Evolutionary conservation across 2,329 filamentous ascomycete species (phyloP).

Genomic region (Penicillium sp.): DNA sequence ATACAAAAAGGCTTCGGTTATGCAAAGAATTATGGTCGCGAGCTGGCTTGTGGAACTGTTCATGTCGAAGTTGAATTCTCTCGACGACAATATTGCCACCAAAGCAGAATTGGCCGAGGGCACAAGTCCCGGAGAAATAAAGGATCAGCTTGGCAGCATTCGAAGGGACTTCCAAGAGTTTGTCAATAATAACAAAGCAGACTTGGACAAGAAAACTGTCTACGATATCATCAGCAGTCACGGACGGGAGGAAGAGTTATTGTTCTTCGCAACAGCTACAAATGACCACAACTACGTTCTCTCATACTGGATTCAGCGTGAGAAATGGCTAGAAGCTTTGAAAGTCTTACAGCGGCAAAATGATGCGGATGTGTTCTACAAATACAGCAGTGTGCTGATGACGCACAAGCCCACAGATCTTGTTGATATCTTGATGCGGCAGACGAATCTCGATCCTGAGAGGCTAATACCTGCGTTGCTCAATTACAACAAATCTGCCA

Average conservation of each 20-base stretch:
- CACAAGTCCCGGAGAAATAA: constrained; percentile 64
- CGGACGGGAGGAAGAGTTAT: constrained; percentile 85
- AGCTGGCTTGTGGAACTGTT: constrained; percentile 95
- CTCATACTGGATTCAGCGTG: constrained; percentile 94
- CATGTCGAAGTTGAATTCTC: constrained; percentile 92
- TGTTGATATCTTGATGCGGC: constrained; percentile 94
- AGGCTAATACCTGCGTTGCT: constrained; percentile 90
- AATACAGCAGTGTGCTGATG: constrained; percentile 96
- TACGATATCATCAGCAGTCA: constrained; percentile 97
- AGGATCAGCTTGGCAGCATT: constrained; percentile 68
- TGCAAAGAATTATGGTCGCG: constrained; percentile 94
- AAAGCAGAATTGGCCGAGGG: constrained; percentile 76
- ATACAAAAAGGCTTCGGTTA: constrained; percentile 77
- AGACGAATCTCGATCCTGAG: constrained; percentile 77
- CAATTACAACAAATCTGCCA: constrained; percentile 78
- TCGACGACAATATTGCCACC: constrained; percentile 91
- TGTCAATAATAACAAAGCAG: constrained; percentile 75
- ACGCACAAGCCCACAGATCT: constrained; percentile 78
- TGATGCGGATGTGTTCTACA: constrained; percentile 89
- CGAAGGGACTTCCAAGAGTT: constrained; percentile 86
- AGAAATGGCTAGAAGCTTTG: constrained; percentile 85
- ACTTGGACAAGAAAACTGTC: constrained; percentile 85
- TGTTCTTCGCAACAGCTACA: constrained; percentile 84
- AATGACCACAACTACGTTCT: constrained; percentile 94
- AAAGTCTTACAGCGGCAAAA: constrained; percentile 90